Evolutionary conservation across 116 monocot species (phyloP).

Genomic region (Phalaenopsis hybrid): DNA sequence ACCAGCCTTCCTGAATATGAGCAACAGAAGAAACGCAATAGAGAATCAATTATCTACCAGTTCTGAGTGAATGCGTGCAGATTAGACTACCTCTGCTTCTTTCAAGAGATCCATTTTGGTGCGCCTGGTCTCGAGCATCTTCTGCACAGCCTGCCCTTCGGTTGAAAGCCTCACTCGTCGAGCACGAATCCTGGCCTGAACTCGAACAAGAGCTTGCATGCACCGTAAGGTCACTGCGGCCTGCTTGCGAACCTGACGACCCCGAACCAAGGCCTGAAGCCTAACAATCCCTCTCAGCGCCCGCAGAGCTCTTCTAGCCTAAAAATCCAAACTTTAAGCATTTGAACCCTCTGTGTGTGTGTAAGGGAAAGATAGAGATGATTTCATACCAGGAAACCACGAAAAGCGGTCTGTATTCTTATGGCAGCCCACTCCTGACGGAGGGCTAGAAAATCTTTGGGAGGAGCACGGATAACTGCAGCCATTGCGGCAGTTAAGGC

Average conservation of each 20-base stretch:
- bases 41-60: no score
- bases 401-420: constrained; percentile 71
- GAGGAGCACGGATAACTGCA: constrained; percentile 52
- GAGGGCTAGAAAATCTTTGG: constrained; percentile 55
- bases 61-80: background rate
- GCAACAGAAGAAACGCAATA: background rate
- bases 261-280: constrained; percentile 55
- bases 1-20: constrained; percentile 37
- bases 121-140: constrained; percentile 19
- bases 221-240: constrained; percentile 51
- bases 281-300: constrained; percentile 59
- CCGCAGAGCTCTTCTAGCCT: constrained; percentile 59
- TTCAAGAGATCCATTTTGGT: constrained; percentile 22
- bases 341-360: no score
- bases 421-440: constrained; percentile 76
- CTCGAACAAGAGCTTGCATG: constrained; percentile 66
- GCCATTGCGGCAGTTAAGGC: constrained; percentile 49
- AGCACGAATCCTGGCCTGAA: constrained; percentile 49
- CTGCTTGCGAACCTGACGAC: constrained; percentile 60
- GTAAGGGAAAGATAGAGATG: background rate
- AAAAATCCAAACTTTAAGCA: background rate
- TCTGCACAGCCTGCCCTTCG: constrained; percentile 46
- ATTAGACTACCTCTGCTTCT: constrained; percentile 30
- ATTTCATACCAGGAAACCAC: constrained; percentile 53
- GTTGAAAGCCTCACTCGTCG: constrained; percentile 35